Evolutionary conservation across 2,329 filamentous ascomycete species (phyloP).

Genomic region (Aureobasidium zeae): DNA sequence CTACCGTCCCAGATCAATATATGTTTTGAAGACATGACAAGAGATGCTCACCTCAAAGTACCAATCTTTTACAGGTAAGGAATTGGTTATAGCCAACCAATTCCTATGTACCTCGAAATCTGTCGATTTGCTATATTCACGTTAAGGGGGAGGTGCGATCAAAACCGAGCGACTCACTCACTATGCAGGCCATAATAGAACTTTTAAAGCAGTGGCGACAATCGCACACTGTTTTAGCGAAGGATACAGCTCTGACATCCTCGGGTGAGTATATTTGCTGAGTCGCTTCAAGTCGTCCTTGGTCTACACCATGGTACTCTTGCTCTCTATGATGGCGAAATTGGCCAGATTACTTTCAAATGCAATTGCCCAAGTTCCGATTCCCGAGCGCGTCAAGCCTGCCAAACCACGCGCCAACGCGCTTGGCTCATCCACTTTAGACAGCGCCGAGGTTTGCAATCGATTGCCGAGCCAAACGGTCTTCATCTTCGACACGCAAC

Average conservation of each 20-base stretch:
- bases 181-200: slow-evolving; percentile 91
- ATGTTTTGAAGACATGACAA: no score
- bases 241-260: slow-evolving; percentile 74
- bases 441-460: slow-evolving; percentile 4
- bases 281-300: background rate
- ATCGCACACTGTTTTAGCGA: slow-evolving; percentile 82
- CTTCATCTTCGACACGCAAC: background rate
- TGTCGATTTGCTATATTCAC: slow-evolving; percentile 71
- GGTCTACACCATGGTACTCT: background rate
- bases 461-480: background rate
- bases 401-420: background rate
- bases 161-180: slow-evolving; percentile 41
- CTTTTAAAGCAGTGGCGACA: slow-evolving; percentile 78
- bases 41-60: slow-evolving; percentile 65
- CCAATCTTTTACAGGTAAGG: slow-evolving; percentile 78
- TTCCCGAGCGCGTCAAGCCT: background rate
- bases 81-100: slow-evolving; percentile 94
- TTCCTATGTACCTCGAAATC: slow-evolving; percentile 99
- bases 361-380: background rate
- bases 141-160: slow-evolving; percentile 17
- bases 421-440: slow-evolving; percentile 1
- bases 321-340: background rate
- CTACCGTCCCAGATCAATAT: slow-evolving; percentile 30
- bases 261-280: background rate
- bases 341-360: slow-evolving; percentile 12